A percentile compares a stretch with the other conserved stretches of the same genome.
These are phyloP conservation scores for Avena eriantha DNA, from an alignment of 176 grass and related monocot species.

Conservation along the genomic window DNA sequence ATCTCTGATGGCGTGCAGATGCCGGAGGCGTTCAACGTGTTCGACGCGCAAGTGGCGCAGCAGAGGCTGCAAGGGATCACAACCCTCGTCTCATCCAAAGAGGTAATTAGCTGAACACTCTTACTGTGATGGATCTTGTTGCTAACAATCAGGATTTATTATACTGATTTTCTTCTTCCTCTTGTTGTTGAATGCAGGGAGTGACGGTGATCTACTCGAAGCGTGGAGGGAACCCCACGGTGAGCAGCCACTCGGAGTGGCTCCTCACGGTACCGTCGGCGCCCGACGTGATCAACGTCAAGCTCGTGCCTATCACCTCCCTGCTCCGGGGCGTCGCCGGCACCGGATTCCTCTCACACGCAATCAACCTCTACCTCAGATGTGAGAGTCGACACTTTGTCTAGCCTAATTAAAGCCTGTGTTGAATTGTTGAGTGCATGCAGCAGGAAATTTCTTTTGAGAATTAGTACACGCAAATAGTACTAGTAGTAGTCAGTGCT, in stretches of 20 bases:
- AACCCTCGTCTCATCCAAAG: constrained; percentile 69
- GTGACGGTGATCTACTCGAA: constrained; percentile 87
- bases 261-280: constrained; percentile 70
- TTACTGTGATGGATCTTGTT: background rate
- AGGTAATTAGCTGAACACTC: constrained; percentile 23
- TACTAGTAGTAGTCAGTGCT: background rate
- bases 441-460: background rate
- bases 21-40: constrained; percentile 88
- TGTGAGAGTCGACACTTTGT: constrained; percentile 38
- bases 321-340: constrained; percentile 71
- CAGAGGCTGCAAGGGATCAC: constrained; percentile 63
- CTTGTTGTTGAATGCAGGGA: constrained; percentile 38
- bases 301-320: constrained; percentile 86
- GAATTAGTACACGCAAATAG: background rate
- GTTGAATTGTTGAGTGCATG: background rate
- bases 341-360: constrained; percentile 85
- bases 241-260: constrained; percentile 86
- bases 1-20: constrained; percentile 44
- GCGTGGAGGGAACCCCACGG: constrained; percentile 71
- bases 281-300: constrained; percentile 83
- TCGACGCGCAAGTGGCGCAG: constrained; percentile 66
- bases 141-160: background rate
- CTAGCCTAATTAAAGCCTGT: background rate
- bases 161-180: background rate
- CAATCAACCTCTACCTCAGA: constrained; percentile 97